phyloP scores from a whole-genome alignment of 2,329 filamentous ascomycete species.

The Sphaerostilbella broomeana region DNA sequence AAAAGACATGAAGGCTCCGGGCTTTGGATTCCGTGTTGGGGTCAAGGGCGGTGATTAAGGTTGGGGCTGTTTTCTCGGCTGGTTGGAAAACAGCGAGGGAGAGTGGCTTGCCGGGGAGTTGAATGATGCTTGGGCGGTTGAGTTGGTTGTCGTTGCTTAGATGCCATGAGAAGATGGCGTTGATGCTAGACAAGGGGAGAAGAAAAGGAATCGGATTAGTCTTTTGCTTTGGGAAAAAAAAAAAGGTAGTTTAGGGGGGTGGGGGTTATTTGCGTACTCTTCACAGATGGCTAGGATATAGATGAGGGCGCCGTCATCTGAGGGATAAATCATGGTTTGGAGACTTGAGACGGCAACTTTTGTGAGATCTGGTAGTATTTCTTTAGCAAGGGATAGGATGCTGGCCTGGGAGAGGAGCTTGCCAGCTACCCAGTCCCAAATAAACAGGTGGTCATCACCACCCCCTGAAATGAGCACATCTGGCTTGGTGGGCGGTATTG shows the following conservation, averaged over 20 bases:
- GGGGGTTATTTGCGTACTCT: constrained; percentile 38
- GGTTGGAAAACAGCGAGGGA: constrained; percentile 35
- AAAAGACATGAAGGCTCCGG: constrained; percentile 26
- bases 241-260: not conserved
- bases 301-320: constrained; percentile 21
- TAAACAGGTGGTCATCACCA: constrained; percentile 69
- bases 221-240: too few species aligned
- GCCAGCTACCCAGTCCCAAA: constrained; percentile 73
- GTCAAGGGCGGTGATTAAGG: constrained; percentile 37
- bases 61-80: constrained; percentile 18
- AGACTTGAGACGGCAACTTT: constrained; percentile 45
- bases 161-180: constrained; percentile 61
- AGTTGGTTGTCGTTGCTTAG: constrained; percentile 44
- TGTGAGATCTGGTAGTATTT: constrained; percentile 28
- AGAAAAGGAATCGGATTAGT: constrained; percentile 15
- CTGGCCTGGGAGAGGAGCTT: constrained; percentile 48
- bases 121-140: constrained; percentile 39
- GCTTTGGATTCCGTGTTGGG: constrained; percentile 22
- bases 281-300: constrained; percentile 49
- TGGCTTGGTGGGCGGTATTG: constrained; percentile 49
- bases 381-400: constrained; percentile 39
- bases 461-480: constrained; percentile 77
- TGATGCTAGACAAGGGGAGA: constrained; percentile 44
- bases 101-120: constrained; percentile 59
- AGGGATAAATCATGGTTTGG: constrained; percentile 28